Percentiles rank a stretch among this genome's conserved stretches.
Evolutionary conservation across 73 alveolate genomes (phyloP).

Genomic region (Durusdinium trenchii): DNA sequence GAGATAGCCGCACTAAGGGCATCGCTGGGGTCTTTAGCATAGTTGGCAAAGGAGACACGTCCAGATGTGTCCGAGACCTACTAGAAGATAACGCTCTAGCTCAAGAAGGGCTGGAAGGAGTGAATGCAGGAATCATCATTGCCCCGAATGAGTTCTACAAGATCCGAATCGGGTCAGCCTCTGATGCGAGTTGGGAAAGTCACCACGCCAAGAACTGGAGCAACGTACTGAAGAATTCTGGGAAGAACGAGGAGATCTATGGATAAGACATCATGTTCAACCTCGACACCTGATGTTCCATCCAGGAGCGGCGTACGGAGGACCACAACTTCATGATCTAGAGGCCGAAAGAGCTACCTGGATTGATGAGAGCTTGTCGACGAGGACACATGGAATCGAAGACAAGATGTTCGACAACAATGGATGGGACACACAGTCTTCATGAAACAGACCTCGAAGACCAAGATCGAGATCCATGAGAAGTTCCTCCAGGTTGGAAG

Average conservation of each 20-base stretch:
- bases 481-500: too few species aligned
- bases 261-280: too few species aligned
- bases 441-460: not conserved
- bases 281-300: too few species aligned
- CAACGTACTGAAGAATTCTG: not conserved
- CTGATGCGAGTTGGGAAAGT: not conserved
- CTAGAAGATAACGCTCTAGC: not conserved
- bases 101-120: not conserved
- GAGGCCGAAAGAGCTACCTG: not conserved
- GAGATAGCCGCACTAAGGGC: not conserved
- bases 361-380: not conserved
- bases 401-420: not conserved
- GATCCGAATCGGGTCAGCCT: too few species aligned
- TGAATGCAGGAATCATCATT: not conserved
- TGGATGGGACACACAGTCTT: not conserved
- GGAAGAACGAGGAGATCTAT: too few species aligned
- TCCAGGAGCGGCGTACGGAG: not conserved
- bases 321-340: not conserved
- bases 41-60: not conserved
- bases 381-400: not conserved
- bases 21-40: not conserved
- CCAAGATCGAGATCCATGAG: too few species aligned
- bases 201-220: not conserved
- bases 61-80: not conserved
- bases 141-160: not conserved